phyloP scores from a whole-genome alignment of 306 rosid species.

The Cajanus cajan region DNA sequence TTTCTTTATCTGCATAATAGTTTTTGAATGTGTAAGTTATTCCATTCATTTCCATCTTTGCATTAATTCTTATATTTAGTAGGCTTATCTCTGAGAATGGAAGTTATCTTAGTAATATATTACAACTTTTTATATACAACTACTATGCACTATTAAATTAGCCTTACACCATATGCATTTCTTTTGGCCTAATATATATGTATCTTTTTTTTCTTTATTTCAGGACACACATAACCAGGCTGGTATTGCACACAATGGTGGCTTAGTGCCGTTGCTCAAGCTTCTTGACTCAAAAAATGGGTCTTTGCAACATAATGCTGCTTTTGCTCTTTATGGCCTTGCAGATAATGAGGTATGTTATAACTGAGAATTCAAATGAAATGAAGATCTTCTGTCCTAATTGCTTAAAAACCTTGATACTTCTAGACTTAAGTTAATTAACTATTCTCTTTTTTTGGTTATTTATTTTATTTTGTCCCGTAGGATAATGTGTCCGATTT shows the following conservation, averaged over 20 bases:
- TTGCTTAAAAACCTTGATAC: slow-evolving; percentile 23
- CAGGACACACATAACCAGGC: slow-evolving; percentile 98
- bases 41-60: not conserved
- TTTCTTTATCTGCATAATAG: not conserved
- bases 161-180: not conserved
- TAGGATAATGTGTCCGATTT: slow-evolving; percentile 97
- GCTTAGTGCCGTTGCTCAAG: slow-evolving; percentile 83
- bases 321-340: slow-evolving; percentile 97
- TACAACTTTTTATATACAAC: not conserved
- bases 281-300: slow-evolving; percentile 99
- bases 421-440: slow-evolving; percentile 30
- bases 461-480: slow-evolving; percentile 35
- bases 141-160: slow-evolving; percentile 1
- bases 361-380: slow-evolving; percentile 17
- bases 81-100: not conserved
- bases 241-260: slow-evolving; percentile 96
- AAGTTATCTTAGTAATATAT: slow-evolving; percentile 1
- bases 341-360: slow-evolving; percentile 89
- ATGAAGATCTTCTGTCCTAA: slow-evolving; percentile 8
- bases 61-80: not conserved
- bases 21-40: slow-evolving; percentile 19
- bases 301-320: slow-evolving; percentile 97
- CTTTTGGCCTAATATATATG: slow-evolving; percentile 16
- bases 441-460: slow-evolving; percentile 25
- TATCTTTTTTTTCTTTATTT: slow-evolving; percentile 3